These are phyloP conservation scores for Manihot esculenta DNA, from an alignment of 441 rosid genomes.

Conservation along the genomic window DNA sequence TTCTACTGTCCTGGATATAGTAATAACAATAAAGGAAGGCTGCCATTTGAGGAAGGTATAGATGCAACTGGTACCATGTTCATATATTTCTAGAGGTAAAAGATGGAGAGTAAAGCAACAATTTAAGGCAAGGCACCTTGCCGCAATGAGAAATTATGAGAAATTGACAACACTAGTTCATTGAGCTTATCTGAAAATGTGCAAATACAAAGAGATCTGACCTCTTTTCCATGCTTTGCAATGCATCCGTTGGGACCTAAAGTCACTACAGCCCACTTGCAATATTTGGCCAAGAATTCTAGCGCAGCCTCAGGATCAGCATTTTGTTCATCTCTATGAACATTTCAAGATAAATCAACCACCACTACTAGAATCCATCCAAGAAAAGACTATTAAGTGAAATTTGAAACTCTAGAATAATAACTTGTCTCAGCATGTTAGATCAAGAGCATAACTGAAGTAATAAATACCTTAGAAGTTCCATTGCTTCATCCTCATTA, in stretches of 20 bases:
- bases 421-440: neutral
- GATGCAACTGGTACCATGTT: neutral
- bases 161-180: neutral
- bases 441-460: conserved; percentile 4
- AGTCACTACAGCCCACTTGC: conserved; percentile 94
- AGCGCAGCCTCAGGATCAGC: conserved; percentile 66
- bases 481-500: conserved; percentile 92
- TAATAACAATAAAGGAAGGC: neutral
- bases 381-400: conserved; percentile 1
- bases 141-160: neutral
- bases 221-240: conserved; percentile 88
- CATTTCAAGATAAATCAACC: conserved; percentile 18
- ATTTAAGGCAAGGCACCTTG: neutral
- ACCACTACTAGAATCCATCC: neutral
- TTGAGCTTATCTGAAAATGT: neutral
- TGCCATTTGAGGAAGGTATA: neutral
- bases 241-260: conserved; percentile 82
- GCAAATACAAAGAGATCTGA: conserved; percentile 24
- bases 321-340: conserved; percentile 63
- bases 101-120: too few relatives aligned
- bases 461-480: conserved; percentile 56
- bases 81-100: neutral
- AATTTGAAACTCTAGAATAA: conserved; percentile 5
- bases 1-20: neutral
- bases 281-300: conserved; percentile 62